Percentiles rank a stretch among this genome's conserved stretches.
Conservation (phyloP, 129 eudicot genomes). For the sunflower (Helianthus annuus) region HanXRQr2.0-SUNRISE NC_035446.2:133886487-133886986, state of each 20-base stretch:
- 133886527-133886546: neutral
- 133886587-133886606: neutral
- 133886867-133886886: no score
- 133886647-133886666: neutral
- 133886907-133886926: constrained; percentile 62
- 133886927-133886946: constrained; percentile 90
- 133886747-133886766: neutral
- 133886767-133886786: neutral
- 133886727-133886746: constrained; percentile 14
- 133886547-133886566: neutral
- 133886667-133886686: neutral
- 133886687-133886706: constrained; percentile 18
- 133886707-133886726: constrained; percentile 20
- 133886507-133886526: constrained; percentile 87
- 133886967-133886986: constrained; percentile 45
- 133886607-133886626: neutral
- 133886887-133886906: no score
- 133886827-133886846: neutral
- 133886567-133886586: neutral
- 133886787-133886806: neutral
- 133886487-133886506: constrained; percentile 57
- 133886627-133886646: constrained; percentile 17
- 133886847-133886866: neutral
- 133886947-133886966: constrained; percentile 83
- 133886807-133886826: neutral